Percentiles rank a stretch among this genome's conserved stretches.
Evolutionary conservation across 352 stramenopile genomes (phyloP).

Genomic region (Nothophytophthora sp.): DNA sequence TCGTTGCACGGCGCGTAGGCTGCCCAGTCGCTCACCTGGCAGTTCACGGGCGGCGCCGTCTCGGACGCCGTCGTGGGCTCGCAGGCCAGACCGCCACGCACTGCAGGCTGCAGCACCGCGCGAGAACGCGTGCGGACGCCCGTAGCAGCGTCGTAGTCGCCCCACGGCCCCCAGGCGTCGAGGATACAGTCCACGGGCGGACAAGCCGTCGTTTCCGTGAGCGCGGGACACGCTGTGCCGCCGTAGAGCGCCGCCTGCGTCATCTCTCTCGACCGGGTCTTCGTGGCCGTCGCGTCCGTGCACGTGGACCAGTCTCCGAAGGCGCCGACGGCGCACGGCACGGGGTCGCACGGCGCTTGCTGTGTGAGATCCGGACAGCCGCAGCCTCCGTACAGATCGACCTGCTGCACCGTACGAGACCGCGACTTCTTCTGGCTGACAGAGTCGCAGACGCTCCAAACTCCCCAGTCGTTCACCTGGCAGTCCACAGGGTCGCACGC

Average conservation of each 20-base stretch:
- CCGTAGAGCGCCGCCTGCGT: conserved; percentile 40
- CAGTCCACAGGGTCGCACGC: conserved; percentile 61
- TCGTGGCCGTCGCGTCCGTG: conserved; percentile 37
- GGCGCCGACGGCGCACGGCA: conserved; percentile 38
- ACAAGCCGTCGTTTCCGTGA: conserved; percentile 32
- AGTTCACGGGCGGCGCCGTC: conserved; percentile 47
- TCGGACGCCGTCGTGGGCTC: conserved; percentile 33
- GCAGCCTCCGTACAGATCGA: conserved; percentile 53
- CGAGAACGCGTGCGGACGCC: conserved; percentile 36
- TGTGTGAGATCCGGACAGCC: conserved; percentile 47
- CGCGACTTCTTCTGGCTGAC: conserved; percentile 36
- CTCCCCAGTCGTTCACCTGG: conserved; percentile 31
- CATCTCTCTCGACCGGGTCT: conserved; percentile 30
- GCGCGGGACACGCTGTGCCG: conserved; percentile 19
- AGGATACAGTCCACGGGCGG: conserved; percentile 47
- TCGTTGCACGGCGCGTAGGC: conserved; percentile 44
- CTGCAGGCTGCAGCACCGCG: conserved; percentile 18
- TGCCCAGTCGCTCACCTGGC: conserved; percentile 45
- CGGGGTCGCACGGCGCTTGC: conserved; percentile 37
- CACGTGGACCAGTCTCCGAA: conserved; percentile 56
- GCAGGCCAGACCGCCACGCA: conserved; percentile 45
- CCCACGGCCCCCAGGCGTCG: conserved; percentile 44
- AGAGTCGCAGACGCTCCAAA: conserved; percentile 28
- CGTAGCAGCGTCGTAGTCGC: conserved; percentile 33
- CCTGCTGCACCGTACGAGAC: conserved; percentile 32